Base-by-base conservation (phyloP, 225 moss, liverwort and hornwort genomes). In the Climacium dendroides region DNA sequence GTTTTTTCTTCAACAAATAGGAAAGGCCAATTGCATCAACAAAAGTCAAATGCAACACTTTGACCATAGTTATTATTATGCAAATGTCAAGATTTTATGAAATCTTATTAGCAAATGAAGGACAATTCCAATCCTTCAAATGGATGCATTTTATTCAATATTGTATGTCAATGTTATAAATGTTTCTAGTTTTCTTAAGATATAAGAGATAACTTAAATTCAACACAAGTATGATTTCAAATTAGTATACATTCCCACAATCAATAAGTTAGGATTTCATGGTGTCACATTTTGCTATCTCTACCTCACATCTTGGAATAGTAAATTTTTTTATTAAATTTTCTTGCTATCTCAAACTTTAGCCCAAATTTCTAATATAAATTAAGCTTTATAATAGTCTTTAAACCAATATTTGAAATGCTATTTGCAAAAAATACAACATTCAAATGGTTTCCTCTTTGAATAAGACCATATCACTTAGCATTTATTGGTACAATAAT, bases 291-390 rank as follows among this genome's bases (percentile, higher is more conserved):
- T 70, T 25, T 24, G 24, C 8, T 69, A 39, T 24, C 22, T 39
- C 25, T 39, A 24, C 13, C 7, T 25, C 14, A 3, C 0, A 0
- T 69, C 14, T 25, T 14, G 0, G 14, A 39, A 2, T 69, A 23
- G 24, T 39, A 0, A 23, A 13, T 19, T 13, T 12, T 6, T 64
- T 34, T 17, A 18, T 61, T 8, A 34, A 24, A 13, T 18, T 69
- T 70, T 69, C 7, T 25, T 25, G 0, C 2, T 39, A 39, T 7
- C 0, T 25, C 14, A 25, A 25, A 25, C 5, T 5, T 69, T 24
- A 39, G 14, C 14, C 4, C 13, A 24, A 24, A 2, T 69, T 69
- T 69, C 13, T 24, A 24, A 13, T 39, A 24, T 39, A 7, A 41
- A 15, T 14, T 41, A 41, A 70, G 15, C 8, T 41, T 41, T 8